phyloP scores from a whole-genome alignment of 257 asterid species.

The Anisodus tanguticus region DNA sequence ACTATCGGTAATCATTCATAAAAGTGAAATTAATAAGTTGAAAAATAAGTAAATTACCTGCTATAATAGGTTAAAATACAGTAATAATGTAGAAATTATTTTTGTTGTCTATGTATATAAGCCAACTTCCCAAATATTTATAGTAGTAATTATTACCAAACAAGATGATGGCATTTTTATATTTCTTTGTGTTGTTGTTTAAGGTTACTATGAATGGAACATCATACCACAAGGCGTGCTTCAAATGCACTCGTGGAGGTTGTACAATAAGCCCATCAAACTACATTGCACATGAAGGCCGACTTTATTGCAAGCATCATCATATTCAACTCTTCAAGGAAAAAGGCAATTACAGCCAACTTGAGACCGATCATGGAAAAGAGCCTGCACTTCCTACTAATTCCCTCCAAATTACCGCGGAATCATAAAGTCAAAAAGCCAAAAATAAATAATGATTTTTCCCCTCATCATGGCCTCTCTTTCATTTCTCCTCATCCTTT shows the following conservation, averaged over 20 bases:
- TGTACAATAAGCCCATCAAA: constrained; percentile 81
- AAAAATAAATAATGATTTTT: not conserved
- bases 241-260: constrained; percentile 78
- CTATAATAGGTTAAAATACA: too few relatives aligned
- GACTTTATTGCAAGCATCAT: constrained; percentile 82
- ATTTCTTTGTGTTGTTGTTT: not conserved
- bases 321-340: constrained; percentile 68
- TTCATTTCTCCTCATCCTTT: not conserved
- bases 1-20: too few relatives aligned
- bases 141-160: too few relatives aligned
- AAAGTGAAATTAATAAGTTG: too few relatives aligned
- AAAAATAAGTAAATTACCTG: too few relatives aligned
- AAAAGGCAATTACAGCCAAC: constrained; percentile 72
- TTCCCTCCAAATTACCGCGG: not conserved
- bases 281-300: constrained; percentile 70
- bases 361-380: constrained; percentile 47
- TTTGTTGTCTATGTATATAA: too few relatives aligned
- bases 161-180: not conserved
- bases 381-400: constrained; percentile 22
- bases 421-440: constrained; percentile 17
- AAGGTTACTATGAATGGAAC: constrained; percentile 64
- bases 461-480: constrained; percentile 24
- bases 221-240: constrained; percentile 75
- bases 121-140: too few relatives aligned
- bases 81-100: too few relatives aligned